phyloP scores from a whole-genome alignment of 768 basidiomycete genomes.

The Rhodosporidiobolus odoratus region DNA sequence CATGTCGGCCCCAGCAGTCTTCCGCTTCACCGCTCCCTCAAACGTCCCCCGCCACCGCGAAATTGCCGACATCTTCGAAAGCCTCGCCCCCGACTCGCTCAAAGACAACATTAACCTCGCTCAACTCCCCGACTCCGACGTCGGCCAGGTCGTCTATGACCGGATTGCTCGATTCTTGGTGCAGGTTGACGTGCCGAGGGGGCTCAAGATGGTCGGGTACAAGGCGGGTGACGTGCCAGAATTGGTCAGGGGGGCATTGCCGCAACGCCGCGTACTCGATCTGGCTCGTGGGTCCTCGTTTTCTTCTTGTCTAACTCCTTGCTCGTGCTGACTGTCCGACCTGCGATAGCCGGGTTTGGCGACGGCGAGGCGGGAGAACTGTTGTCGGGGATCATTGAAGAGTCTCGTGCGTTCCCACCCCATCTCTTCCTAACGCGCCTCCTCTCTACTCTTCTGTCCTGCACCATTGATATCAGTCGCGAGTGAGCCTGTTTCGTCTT shows the following conservation, averaged over 20 bases:
- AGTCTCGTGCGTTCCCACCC: background rate
- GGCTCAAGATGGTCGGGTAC: slow-evolving; percentile 69
- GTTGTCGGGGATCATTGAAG: background rate
- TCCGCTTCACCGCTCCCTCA: slow-evolving; percentile 92
- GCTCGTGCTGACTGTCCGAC: background rate
- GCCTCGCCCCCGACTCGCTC: slow-evolving; percentile 53
- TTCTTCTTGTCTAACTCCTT: background rate
- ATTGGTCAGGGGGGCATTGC: slow-evolving; percentile 85
- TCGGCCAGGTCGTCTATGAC: slow-evolving; percentile 74
- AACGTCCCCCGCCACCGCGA: slow-evolving; percentile 85
- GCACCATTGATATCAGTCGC: background rate
- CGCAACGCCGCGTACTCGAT: slow-evolving; percentile 85
- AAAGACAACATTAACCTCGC: slow-evolving; percentile 48
- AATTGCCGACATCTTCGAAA: slow-evolving; percentile 76
- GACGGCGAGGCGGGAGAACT: background rate
- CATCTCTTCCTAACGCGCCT: background rate
- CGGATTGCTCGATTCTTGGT: slow-evolving; percentile 84
- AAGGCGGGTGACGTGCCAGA: slow-evolving; percentile 59
- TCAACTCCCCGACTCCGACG: slow-evolving; percentile 68
- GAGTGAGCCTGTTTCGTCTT: background rate
- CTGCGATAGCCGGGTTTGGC: background rate
- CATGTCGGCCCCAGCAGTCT: slow-evolving; percentile 87
- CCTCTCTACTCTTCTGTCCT: background rate
- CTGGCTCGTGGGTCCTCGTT: slow-evolving; percentile 68
- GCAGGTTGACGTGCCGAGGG: slow-evolving; percentile 74